Conservation (phyloP, 2,329 filamentous ascomycete species). For the Xylaria sp. region DNA sequence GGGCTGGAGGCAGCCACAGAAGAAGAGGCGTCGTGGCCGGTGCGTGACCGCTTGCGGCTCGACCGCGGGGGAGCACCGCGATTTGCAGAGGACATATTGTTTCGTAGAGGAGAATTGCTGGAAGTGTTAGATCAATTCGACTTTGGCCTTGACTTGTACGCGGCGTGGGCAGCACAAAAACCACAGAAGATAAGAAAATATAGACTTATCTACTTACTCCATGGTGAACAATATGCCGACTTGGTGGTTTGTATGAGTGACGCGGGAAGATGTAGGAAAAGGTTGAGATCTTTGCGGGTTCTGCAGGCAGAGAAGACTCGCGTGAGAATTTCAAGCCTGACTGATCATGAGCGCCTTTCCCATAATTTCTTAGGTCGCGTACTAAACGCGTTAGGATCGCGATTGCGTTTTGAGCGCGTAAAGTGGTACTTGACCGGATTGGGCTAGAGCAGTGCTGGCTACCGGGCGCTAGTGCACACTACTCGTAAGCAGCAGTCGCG, state of each 20-base stretch:
- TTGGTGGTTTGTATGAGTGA: not conserved
- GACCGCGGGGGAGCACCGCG: conserved; percentile 54
- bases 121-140: too few relatives aligned
- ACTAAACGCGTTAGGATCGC: conserved; percentile 12
- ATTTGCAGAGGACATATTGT: conserved; percentile 78
- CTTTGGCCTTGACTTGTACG: not conserved
- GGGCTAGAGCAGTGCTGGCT: not conserved
- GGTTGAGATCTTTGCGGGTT: not conserved
- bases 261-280: not conserved
- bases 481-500: too few relatives aligned
- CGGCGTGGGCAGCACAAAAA: not conserved
- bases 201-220: conserved; percentile 2
- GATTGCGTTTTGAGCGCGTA: conserved; percentile 36
- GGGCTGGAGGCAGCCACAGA: conserved; percentile 54
- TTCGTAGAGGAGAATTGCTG: conserved; percentile 64
- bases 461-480: too few relatives aligned
- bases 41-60: conserved; percentile 52
- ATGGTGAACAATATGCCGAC: conserved; percentile 1
- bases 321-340: not conserved
- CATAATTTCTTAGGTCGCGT: conserved; percentile 21
- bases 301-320: not conserved
- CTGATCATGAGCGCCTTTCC: not conserved
- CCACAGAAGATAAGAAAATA: not conserved
- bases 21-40: conserved; percentile 46
- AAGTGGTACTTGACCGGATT: conserved; percentile 36